These are phyloP conservation scores for Termitomyces sp. DNA, from an alignment of 768 basidiomycete genomes.

Conservation along the genomic window DNA sequence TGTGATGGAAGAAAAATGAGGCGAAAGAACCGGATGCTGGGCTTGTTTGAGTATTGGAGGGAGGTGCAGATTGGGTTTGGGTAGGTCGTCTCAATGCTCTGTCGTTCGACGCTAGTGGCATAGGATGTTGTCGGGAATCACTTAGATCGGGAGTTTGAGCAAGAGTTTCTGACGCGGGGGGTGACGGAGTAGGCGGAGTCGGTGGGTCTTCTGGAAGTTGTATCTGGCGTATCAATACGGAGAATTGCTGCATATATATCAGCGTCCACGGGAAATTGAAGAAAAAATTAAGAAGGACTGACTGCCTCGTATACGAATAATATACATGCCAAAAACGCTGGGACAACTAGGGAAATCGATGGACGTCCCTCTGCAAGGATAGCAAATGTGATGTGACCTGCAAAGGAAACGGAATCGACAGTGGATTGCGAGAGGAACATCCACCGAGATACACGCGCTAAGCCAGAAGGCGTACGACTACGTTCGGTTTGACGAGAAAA, in stretches of 20 bases:
- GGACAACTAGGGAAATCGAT: conserved; percentile 75
- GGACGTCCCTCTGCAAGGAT: conserved; percentile 79
- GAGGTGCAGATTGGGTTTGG: conserved; percentile 20
- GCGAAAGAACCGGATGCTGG: conserved; percentile 32
- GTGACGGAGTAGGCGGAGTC: conserved; percentile 11
- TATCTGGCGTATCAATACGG: conserved; percentile 72
- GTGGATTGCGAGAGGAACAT: conserved; percentile 75
- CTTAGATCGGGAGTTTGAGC: background rate
- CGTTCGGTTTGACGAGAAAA: conserved; percentile 70
- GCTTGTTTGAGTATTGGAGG: conserved; percentile 9
- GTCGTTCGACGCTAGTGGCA: conserved; percentile 13
- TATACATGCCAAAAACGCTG: conserved; percentile 78
- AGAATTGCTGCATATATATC: conserved; percentile 61
- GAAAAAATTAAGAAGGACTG: conserved; percentile 14
- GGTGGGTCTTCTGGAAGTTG: conserved; percentile 67
- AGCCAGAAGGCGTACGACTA: conserved; percentile 72
- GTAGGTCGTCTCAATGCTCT: conserved; percentile 14
- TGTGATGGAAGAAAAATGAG: conserved; percentile 49
- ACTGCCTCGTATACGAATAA: conserved; percentile 83
- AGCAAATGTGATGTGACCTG: conserved; percentile 84
- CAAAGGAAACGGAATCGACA: conserved; percentile 80
- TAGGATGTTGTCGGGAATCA: background rate
- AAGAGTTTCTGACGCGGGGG: conserved; percentile 21
- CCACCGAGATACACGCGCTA: conserved; percentile 79
- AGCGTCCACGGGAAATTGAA: background rate